These are phyloP conservation scores for Chenopodium berlandieri DNA, from an alignment of 148 eudicot genomes.

Conservation along the genomic window DNA sequence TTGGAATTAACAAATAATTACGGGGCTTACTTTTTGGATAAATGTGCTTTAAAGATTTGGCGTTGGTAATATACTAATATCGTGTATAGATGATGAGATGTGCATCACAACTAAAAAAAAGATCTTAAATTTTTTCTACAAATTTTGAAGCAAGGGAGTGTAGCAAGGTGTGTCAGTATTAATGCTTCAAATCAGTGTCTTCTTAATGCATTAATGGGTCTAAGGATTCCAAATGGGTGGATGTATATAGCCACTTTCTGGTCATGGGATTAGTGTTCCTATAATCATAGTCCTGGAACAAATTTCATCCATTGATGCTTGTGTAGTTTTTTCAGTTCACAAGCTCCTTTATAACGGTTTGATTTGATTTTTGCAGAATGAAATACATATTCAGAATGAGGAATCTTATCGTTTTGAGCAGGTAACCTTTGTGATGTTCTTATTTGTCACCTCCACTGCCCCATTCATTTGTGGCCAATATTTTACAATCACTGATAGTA, in stretches of 20 bases:
- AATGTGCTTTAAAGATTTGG: too few relatives aligned
- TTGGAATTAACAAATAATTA: too few relatives aligned
- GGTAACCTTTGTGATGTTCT: slow-evolving; percentile 38
- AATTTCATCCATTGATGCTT: slow-evolving; percentile 1
- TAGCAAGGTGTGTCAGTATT: neutral
- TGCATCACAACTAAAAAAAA: neutral
- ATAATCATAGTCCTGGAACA: neutral
- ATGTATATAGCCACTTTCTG: neutral
- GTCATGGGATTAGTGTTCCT: neutral
- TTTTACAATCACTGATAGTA: slow-evolving; percentile 1
- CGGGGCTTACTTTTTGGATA: neutral
- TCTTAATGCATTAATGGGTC: too few relatives aligned
- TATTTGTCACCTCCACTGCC: too few relatives aligned
- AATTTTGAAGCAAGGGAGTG: neutral
- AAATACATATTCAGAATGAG: slow-evolving; percentile 78
- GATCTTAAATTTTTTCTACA: neutral
- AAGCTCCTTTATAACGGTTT: neutral
- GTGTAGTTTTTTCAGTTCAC: neutral
- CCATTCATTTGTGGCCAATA: too few relatives aligned
- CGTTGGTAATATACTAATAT: too few relatives aligned
- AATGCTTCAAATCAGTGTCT: neutral
- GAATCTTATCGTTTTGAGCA: slow-evolving; percentile 91
- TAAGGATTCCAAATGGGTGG: too few relatives aligned
- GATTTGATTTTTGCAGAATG: slow-evolving; percentile 64
- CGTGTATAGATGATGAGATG: neutral